A percentile compares a stretch with the other conserved stretches of the same genome.
Conservation (phyloP, 1,284 basidiomycete genomes). For the Chondrostereum purpureum region DNA sequence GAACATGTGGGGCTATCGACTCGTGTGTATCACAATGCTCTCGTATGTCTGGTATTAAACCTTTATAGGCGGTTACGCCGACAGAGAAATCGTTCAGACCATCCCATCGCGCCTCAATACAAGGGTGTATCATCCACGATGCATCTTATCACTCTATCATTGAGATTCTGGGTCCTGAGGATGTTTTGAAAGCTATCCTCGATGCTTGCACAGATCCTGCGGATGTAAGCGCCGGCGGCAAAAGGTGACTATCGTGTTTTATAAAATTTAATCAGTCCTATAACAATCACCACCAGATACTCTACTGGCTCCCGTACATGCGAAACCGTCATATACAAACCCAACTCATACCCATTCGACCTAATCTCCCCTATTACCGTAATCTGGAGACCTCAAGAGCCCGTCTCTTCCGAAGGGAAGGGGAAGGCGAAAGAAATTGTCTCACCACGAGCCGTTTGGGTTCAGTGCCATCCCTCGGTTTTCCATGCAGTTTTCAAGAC, state of each 20-base stretch:
- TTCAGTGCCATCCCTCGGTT: conserved; percentile 72
- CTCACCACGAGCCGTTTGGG: conserved; percentile 53
- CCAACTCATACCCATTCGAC: conserved; percentile 58
- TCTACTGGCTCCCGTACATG: conserved; percentile 48
- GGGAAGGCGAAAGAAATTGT: conserved; percentile 16
- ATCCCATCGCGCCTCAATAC: conserved; percentile 79
- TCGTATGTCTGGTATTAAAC: background rate
- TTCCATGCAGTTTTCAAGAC: conserved; percentile 49
- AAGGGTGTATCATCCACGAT: conserved; percentile 82
- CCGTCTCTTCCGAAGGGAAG: conserved; percentile 6
- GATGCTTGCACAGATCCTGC: conserved; percentile 59
- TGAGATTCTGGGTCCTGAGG: conserved; percentile 62
- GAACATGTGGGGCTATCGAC: conserved; percentile 81
- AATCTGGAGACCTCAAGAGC: conserved; percentile 54
- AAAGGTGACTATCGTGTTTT: conserved; percentile 36
- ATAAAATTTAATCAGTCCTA: too few species aligned
- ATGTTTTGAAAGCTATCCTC: conserved; percentile 46
- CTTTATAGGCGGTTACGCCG: conserved; percentile 59
- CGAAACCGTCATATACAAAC: conserved; percentile 60
- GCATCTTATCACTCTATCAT: conserved; percentile 77
- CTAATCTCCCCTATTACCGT: conserved; percentile 68
- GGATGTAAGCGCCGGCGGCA: conserved; percentile 46
- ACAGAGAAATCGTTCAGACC: conserved; percentile 88
- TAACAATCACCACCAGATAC: too few species aligned
- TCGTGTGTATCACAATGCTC: conserved; percentile 42